Conservation (phyloP, 805 yeast species). For the Limtongia smithiae region DNA sequence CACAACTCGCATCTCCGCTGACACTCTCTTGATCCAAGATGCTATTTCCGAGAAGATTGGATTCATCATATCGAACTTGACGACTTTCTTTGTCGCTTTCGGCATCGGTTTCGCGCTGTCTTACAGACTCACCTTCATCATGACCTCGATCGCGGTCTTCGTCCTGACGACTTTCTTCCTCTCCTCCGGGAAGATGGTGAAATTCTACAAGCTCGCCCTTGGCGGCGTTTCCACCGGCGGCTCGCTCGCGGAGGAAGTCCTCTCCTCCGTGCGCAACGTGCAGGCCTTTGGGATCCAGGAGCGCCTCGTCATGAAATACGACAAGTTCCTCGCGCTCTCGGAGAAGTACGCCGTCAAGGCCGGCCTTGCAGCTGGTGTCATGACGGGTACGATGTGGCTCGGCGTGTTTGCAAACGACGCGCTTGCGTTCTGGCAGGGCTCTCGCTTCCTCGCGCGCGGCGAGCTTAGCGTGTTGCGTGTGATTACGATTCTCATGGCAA, state of each 20-base stretch:
- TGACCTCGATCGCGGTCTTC: constrained; percentile 37
- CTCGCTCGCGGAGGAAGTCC: constrained; percentile 42
- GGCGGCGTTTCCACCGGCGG: constrained; percentile 30
- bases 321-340: constrained; percentile 33
- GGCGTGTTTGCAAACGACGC: constrained; percentile 41
- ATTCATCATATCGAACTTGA: constrained; percentile 38
- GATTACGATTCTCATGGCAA: constrained; percentile 35
- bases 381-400: constrained; percentile 43
- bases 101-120: constrained; percentile 39
- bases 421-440: constrained; percentile 45
- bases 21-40: constrained; percentile 42
- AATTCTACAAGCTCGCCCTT: constrained; percentile 24
- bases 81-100: constrained; percentile 43
- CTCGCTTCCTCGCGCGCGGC: constrained; percentile 41
- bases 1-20: constrained; percentile 45
- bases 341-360: constrained; percentile 29
- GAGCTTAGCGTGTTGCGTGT: constrained; percentile 38
- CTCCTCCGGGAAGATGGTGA: constrained; percentile 36
- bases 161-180: constrained; percentile 35
- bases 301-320: constrained; percentile 38
- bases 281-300: constrained; percentile 45
- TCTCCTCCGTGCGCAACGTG: constrained; percentile 42
- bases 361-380: constrained; percentile 29
- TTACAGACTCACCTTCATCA: constrained; percentile 40
- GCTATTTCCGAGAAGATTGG: constrained; percentile 43